Percentiles rank a stretch among this genome's conserved stretches.
Evolutionary conservation across 371 early-diverging fungal species (phyloP).

Genomic region (Aphelidium insulamus): DNA sequence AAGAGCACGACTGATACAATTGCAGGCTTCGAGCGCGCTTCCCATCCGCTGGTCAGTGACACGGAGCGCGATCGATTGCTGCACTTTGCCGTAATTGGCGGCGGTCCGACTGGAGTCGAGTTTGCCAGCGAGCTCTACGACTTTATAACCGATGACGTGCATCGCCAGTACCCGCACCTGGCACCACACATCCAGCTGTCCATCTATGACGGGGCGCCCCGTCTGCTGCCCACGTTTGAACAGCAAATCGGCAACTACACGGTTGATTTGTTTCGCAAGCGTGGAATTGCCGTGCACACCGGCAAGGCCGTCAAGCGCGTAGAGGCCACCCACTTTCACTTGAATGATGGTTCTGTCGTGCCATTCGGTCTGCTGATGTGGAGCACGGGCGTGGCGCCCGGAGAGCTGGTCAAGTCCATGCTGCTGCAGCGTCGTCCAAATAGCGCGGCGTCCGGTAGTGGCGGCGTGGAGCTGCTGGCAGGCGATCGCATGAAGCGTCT

Average conservation of each 20-base stretch:
- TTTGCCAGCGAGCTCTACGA: constrained; percentile 87
- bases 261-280: too few species aligned
- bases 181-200: too few species aligned
- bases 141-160: constrained; percentile 61
- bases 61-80: constrained; percentile 61
- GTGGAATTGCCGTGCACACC: too few species aligned
- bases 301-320: too few species aligned
- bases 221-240: too few species aligned
- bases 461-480: constrained; percentile 4
- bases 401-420: constrained; percentile 30
- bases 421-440: constrained; percentile 2
- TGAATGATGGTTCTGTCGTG: too few species aligned
- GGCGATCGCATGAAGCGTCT: constrained; percentile 15
- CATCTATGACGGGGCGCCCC: too few species aligned
- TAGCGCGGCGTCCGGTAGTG: too few species aligned
- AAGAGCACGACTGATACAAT: too few species aligned
- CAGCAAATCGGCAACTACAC: too few species aligned
- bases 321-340: too few species aligned
- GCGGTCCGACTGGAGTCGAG: constrained; percentile 89
- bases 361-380: constrained; percentile 57
- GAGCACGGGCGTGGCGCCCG: constrained; percentile 59
- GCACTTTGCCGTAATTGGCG: constrained; percentile 92
- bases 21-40: constrained; percentile 71
- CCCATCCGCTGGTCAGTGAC: constrained; percentile 52
- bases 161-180: constrained; percentile 70